Base-by-base conservation (phyloP, 1,284 basidiomycete genomes). In the Tylopilus microsporus region DNA sequence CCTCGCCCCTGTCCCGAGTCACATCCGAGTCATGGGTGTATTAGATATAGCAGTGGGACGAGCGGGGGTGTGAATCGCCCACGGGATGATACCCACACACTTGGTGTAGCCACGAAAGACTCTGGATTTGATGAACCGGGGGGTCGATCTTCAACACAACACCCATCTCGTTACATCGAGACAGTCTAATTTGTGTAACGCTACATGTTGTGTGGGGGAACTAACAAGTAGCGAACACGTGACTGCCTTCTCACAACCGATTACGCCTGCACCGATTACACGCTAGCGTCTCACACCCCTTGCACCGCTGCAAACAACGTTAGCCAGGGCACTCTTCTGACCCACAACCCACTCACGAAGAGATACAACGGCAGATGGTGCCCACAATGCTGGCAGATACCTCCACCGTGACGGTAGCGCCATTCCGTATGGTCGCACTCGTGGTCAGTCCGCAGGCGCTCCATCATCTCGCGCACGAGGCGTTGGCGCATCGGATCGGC, bases 381-480 rank as follows among this genome's bases (percentile, higher is more conserved):
- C 15, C 64, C 62, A 57, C 77, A 78, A n/a, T 42, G 66, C 52
- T 76, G 68, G 59, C 77, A 78, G 12, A 42, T 43, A 0, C 71
- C 74, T 0, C 64, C 64, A 7, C 75, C 74, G 0, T 12, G 2
- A 1, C 68, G 69, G 51, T 70, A 71, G 2, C 34, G 53, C 73
- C 74, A 76, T 1, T 10, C 32, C 6, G 5, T 21, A 36, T 77
- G 74, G 6, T 60, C 19, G 47, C 77, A 79, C 2, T 75, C 75
- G 51, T 77, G 76, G 57, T 76, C 70, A 5, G 64, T 62, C 18
- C 74, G 63, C n/a, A 76, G 65, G 16, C 64, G 57, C 1, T 76
- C 75, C 59, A 73, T 69, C 59, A 67, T 72, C 42, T 71, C 63
- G 21, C 55, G 63, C 9, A 77, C 65, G 55, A 71, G 60, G n/a